Percentiles rank a stretch among this genome's conserved stretches.
Evolutionary conservation across 495 filamentous ascomycete species (phyloP).

Genomic region (Aspergillus ellipticus): DNA sequence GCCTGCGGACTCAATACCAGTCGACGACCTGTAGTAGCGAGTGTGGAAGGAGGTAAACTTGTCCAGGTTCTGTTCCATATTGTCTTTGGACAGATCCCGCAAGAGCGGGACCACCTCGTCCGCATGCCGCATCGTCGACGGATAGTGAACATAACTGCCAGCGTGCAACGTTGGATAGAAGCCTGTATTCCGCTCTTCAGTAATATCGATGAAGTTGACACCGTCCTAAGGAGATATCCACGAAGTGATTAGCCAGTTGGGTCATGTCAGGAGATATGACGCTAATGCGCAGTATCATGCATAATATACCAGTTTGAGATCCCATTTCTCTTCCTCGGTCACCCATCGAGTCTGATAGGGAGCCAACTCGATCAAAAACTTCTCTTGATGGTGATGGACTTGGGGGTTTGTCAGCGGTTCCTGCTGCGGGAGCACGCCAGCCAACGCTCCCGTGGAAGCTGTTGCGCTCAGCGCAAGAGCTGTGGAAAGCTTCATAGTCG

Average conservation of each 20-base stretch:
- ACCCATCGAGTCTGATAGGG: slow-evolving; percentile 84
- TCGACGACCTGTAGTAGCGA: slow-evolving; percentile 83
- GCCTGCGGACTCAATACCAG: slow-evolving; percentile 79
- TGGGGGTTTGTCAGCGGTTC: slow-evolving; percentile 30
- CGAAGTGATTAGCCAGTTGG: slow-evolving; percentile 8
- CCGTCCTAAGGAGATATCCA: slow-evolving; percentile 56
- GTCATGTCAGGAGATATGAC: neutral
- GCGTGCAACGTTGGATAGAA: slow-evolving; percentile 29
- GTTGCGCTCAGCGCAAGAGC: slow-evolving; percentile 15
- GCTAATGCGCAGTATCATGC: neutral
- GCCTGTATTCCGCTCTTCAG: slow-evolving; percentile 50
- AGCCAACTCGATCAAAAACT: slow-evolving; percentile 78
- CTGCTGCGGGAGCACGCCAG: slow-evolving; percentile 36
- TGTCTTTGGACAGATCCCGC: slow-evolving; percentile 62
- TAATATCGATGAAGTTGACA: slow-evolving; percentile 93
- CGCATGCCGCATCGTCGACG: slow-evolving; percentile 61
- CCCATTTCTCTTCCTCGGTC: slow-evolving; percentile 94
- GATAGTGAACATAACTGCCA: slow-evolving; percentile 51
- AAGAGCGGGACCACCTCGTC: slow-evolving; percentile 65
- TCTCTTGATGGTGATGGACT: slow-evolving; percentile 39
- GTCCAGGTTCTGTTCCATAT: slow-evolving; percentile 76
- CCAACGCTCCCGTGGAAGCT: slow-evolving; percentile 27
- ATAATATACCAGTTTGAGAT: slow-evolving; percentile 68
- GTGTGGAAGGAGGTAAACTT: slow-evolving; percentile 80
- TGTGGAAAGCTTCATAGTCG: slow-evolving; percentile 12